phyloP scores from a whole-genome alignment of 192 early-diverging fungal genomes.

The Ramicandelaber brevisporus region DNA sequence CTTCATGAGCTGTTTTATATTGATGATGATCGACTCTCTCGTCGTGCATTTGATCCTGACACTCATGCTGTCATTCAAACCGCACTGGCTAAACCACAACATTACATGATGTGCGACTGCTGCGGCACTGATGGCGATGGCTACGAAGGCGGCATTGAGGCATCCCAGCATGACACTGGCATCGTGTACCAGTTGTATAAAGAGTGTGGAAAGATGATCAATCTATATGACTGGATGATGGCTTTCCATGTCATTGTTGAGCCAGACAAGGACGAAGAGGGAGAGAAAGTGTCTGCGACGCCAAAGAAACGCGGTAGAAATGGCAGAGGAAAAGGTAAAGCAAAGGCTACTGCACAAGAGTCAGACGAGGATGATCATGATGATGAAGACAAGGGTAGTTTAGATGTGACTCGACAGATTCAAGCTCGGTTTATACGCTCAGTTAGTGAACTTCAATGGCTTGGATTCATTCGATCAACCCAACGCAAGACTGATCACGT shows the following conservation, averaged over 20 bases:
- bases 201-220: conserved; percentile 83
- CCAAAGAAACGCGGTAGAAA: no score
- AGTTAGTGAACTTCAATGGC: conserved; percentile 61
- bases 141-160: conserved; percentile 17
- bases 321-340: no score
- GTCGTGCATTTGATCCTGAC: conserved; percentile 60
- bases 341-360: no score
- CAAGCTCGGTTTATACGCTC: conserved; percentile 63
- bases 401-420: no score
- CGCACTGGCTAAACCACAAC: conserved; percentile 42
- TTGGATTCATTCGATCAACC: conserved; percentile 80
- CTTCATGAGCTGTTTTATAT: conserved; percentile 68
- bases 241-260: conserved; percentile 63
- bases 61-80: conserved; percentile 65
- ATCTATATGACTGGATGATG: conserved; percentile 75
- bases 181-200: conserved; percentile 75
- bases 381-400: no score
- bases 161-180: conserved; percentile 57
- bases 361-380: no score
- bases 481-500: conserved; percentile 86
- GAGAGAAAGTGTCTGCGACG: no score
- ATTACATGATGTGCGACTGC: conserved; percentile 67
- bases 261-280: no score
- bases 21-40: conserved; percentile 32
- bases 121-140: conserved; percentile 20